Percentiles rank a stretch among this genome's conserved stretches.
Conservation (phyloP, 2,329 filamentous ascomycete genomes). For the Xylariaceae sp. region DNA sequence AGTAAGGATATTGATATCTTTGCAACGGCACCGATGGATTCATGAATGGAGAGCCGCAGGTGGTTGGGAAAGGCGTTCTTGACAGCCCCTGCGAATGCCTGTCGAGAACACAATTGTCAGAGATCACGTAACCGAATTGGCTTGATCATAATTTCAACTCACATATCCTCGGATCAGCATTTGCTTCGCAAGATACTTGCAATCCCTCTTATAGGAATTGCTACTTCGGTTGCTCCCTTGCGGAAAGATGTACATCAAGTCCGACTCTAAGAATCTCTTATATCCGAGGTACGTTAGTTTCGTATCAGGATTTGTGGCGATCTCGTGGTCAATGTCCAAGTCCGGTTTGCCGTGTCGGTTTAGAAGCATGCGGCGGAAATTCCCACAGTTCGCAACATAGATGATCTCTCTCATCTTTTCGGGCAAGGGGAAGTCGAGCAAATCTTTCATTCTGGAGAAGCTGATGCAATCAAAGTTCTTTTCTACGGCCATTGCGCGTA, state of each 20-base stretch:
- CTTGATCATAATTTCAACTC: constrained; percentile 24
- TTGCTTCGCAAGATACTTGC: constrained; percentile 45
- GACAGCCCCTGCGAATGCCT: constrained; percentile 52
- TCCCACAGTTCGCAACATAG: constrained; percentile 29
- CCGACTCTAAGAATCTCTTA: constrained; percentile 47
- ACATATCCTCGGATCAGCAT: constrained; percentile 52
- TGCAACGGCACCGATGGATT: constrained; percentile 40
- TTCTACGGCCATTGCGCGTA: constrained; percentile 37
- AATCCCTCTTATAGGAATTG: constrained; percentile 37
- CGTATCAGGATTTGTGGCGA: constrained; percentile 42
- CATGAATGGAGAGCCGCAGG: constrained; percentile 52
- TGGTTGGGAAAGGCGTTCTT: constrained; percentile 43
- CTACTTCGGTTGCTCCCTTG: too few relatives aligned
- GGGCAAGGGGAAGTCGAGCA: constrained; percentile 36
- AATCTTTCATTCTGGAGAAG: constrained; percentile 45
- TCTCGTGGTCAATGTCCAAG: constrained; percentile 41
- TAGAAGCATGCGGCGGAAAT: constrained; percentile 43
- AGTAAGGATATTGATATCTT: constrained; percentile 50
- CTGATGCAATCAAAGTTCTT: constrained; percentile 41
- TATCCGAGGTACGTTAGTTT: constrained; percentile 50
- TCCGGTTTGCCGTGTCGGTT: constrained; percentile 41
- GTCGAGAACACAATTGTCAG: neutral
- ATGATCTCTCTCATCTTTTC: constrained; percentile 41
- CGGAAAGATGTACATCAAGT: too few relatives aligned
- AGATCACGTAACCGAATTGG: constrained; percentile 2